Base-by-base conservation (phyloP, 176 grass and related monocot genomes). In the Bothriochloa decipiens region DNA sequence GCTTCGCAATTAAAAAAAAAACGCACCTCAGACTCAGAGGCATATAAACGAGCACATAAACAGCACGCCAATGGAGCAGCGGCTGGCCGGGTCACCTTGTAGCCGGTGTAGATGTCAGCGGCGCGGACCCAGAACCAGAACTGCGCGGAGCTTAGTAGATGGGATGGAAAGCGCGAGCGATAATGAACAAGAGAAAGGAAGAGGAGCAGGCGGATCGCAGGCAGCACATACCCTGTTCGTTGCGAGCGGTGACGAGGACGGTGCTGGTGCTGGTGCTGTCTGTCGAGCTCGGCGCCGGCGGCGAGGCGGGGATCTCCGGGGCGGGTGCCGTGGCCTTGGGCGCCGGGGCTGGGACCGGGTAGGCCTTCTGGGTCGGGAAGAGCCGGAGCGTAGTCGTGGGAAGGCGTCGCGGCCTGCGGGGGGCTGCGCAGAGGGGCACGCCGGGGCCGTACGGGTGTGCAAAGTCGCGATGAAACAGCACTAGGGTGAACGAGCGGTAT, bases 91-190 rank as follows among this genome's bases (percentile, higher is more conserved):
- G 8, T 39, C 12, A 95, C 96, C 96, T 98, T 98, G 87, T 98
- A 98, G 83, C 89, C 73, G 41, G 89, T 82, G 88, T 98, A 98
- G 87, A 98, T 93, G 65, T 98, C 93, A n/a, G 75, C 87, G 57
- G 91, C 91, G 39, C 93, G 91, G 55, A 89, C 57, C n/a, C n/a
- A n/a, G n/a, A n/a, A n/a, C 96, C 96, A 98, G 86, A 98, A 98
- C 87, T 94, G 74, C 14, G 94, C 58, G 27, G 96, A 95, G 37
- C 37, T n/a, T n/a, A n/a, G n/a, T n/a, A n/a, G n/a, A n/a, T n/a
- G n/a, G n/a, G n/a, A n/a, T n/a, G n/a, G n/a, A n/a, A n/a, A n/a
- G n/a, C n/a, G n/a, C n/a, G n/a, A n/a, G n/a, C n/a, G n/a, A n/a
- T n/a, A n/a, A n/a, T n/a, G n/a, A n/a, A n/a, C n/a, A n/a, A n/a